phyloP scores from a whole-genome alignment of 768 basidiomycete species.

The Leccinum subgranulosum region DNA sequence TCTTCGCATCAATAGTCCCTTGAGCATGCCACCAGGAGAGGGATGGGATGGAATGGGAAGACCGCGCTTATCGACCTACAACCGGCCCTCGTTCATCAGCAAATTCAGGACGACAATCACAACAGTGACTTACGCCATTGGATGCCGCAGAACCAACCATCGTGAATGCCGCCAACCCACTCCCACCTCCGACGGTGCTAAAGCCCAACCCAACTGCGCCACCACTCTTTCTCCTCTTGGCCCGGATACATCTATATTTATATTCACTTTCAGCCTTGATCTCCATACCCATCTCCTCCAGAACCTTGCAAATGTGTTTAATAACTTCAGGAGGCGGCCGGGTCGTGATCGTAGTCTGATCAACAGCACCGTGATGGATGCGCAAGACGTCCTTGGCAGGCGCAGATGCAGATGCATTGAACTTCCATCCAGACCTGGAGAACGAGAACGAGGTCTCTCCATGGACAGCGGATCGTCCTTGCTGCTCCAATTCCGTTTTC shows the following conservation, averaged over 20 bases:
- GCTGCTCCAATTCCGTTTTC: constrained; percentile 20
- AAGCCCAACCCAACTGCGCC: constrained; percentile 42
- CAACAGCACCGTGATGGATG: constrained; percentile 90
- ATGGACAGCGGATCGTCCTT: constrained; percentile 18
- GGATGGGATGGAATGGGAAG: constrained; percentile 78
- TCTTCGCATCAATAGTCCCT: constrained; percentile 84
- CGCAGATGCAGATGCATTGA: constrained; percentile 30
- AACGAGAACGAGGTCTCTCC: constrained; percentile 36
- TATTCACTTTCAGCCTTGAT: constrained; percentile 86
- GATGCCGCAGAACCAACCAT: constrained; percentile 81
- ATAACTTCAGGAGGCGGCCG: constrained; percentile 85
- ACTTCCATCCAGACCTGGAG: constrained; percentile 36
- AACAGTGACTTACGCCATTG: constrained; percentile 65
- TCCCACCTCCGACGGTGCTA: constrained; percentile 34
- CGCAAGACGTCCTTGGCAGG: constrained; percentile 54
- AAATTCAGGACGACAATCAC: not conserved
- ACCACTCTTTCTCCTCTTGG: constrained; percentile 65
- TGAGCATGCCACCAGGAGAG: constrained; percentile 75
- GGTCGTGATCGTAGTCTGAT: constrained; percentile 85
- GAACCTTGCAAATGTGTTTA: constrained; percentile 72
- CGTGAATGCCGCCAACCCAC: constrained; percentile 67
- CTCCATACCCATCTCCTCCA: constrained; percentile 89
- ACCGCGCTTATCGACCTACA: constrained; percentile 85
- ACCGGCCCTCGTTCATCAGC: constrained; percentile 2
- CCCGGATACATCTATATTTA: constrained; percentile 82